phyloP scores from a whole-genome alignment of 1,284 basidiomycete genomes.

The Volvariella volvacea region DNA sequence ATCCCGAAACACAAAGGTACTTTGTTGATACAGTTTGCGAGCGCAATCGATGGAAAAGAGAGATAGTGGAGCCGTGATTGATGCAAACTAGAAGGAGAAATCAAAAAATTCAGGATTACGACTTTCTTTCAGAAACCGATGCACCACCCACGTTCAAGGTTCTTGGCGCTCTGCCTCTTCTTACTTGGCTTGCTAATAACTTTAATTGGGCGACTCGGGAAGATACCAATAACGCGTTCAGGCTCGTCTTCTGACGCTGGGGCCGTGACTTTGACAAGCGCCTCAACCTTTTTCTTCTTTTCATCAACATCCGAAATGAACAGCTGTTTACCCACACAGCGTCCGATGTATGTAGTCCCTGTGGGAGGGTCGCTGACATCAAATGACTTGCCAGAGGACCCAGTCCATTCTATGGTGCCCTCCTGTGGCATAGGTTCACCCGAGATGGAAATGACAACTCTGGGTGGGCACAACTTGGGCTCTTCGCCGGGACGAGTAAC shows the following conservation, averaged over 20 bases:
- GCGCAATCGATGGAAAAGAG: slow-evolving; percentile 89
- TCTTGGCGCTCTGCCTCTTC: slow-evolving; percentile 91
- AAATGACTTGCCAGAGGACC: slow-evolving; percentile 74
- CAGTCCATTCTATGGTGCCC: slow-evolving; percentile 80
- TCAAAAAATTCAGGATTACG: slow-evolving; percentile 12
- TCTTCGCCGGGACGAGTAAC: slow-evolving; percentile 66
- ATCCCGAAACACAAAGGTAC: slow-evolving; percentile 90
- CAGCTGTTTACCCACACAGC: slow-evolving; percentile 85
- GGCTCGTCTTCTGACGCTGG: slow-evolving; percentile 73
- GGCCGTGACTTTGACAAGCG: slow-evolving; percentile 83
- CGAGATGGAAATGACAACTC: slow-evolving; percentile 87
- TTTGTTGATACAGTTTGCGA: slow-evolving; percentile 95
- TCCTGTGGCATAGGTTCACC: slow-evolving; percentile 82
- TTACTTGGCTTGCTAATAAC: slow-evolving; percentile 97
- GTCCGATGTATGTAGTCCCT: slow-evolving; percentile 77
- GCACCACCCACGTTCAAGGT: slow-evolving; percentile 74
- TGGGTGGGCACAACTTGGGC: slow-evolving; percentile 69
- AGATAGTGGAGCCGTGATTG: slow-evolving; percentile 92
- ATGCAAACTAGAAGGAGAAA: slow-evolving; percentile 66
- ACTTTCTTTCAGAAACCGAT: slow-evolving; percentile 6
- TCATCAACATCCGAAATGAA: slow-evolving; percentile 89
- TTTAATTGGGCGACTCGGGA: slow-evolving; percentile 90
- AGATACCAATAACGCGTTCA: slow-evolving; percentile 77
- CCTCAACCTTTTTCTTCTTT: slow-evolving; percentile 89
- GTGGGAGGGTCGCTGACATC: slow-evolving; percentile 75